Evolutionary conservation across 345 rosid genomes (phyloP).

Genomic region (Ceriops zippeliana): DNA sequence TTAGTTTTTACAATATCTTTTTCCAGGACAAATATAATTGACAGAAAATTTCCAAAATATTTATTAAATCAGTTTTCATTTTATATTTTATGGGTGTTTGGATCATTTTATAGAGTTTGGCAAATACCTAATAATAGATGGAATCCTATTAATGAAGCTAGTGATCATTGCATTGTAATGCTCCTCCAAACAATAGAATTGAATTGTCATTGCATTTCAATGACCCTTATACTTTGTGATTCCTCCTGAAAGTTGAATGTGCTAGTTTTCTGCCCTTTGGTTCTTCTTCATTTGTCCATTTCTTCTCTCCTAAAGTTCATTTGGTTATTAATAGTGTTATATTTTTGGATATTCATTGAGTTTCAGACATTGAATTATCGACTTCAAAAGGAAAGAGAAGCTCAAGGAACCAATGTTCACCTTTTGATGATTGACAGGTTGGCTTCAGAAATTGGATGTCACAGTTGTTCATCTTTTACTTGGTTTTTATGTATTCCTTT

Average conservation of each 20-base stretch:
- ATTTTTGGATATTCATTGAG: constrained; percentile 1
- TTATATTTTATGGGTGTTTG: too few relatives aligned
- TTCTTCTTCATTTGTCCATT: not conserved
- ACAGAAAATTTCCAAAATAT: too few relatives aligned
- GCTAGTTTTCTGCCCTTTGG: not conserved
- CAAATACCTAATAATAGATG: too few relatives aligned
- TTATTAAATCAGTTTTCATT: too few relatives aligned
- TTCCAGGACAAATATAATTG: too few relatives aligned
- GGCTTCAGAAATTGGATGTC: not conserved
- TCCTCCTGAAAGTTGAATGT: not conserved
- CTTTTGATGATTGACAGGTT: constrained; percentile 79
- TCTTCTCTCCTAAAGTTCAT: not conserved
- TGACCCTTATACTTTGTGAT: not conserved
- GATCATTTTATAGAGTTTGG: too few relatives aligned
- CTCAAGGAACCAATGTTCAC: constrained; percentile 42
- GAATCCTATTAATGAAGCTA: too few relatives aligned
- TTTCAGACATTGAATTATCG: constrained; percentile 57
- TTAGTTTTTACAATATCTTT: too few relatives aligned
- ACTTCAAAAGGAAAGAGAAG: constrained; percentile 42
- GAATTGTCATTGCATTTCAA: not conserved
- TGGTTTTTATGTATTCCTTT: not conserved
- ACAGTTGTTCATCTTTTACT: not conserved
- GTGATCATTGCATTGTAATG: too few relatives aligned
- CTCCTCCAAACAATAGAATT: too few relatives aligned
- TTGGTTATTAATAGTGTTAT: not conserved